Evolutionary conservation across 495 filamentous ascomycete genomes (phyloP), one percentile per base, ranked within the genome.

Genomic region (Aspergillus saccharolyticus): DNA sequence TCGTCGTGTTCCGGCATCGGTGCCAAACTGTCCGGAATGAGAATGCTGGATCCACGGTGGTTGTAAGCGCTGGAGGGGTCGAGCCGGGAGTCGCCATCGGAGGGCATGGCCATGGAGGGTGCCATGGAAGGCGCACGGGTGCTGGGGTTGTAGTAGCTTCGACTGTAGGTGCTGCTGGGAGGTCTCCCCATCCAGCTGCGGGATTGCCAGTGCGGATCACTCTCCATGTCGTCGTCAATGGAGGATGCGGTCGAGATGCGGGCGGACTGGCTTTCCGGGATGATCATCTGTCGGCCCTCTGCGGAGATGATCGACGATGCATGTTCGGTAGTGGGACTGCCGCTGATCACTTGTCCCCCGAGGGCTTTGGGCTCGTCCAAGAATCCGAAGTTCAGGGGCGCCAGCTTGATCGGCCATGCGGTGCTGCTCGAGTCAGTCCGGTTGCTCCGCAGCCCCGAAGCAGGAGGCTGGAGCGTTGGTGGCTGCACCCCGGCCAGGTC

Each of bases 281-380:
- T 70, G 16, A 70, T 62, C 21, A 80, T 71, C 44, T 65, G 66
- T 42, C 67, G 68, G 19, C 69, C 67, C 25, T 62, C 57, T 10
- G 47, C 28, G 10, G 47, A 50, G 43, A 49, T 55, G 28, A 72
- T 70, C 14, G 68, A 73, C 20, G 78, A 70, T 46, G 74, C 66
- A 48, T 81, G 70, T 8, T 84, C 80, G 16, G 89, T 80, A 3
- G 84, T 89, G 4, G 88, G 89, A 60, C 86, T 90, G 42, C 80
- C 81, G 15, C 81, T 86, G 39, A 76, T 66, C 5, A 91, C 88
- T 64, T 80, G 48, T 61, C 78, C 33, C 2, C 33, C 62, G 69
- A 82, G 56, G 53, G 77, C 65, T 51, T 70, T 68, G 14, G 73
- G 77, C 52, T 70, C 59, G 25, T 77, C 72, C 17, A 78, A 62